Evolutionary conservation across 78 protist species (phyloP).

Genomic region (Emiliania huxleyi): DNA sequence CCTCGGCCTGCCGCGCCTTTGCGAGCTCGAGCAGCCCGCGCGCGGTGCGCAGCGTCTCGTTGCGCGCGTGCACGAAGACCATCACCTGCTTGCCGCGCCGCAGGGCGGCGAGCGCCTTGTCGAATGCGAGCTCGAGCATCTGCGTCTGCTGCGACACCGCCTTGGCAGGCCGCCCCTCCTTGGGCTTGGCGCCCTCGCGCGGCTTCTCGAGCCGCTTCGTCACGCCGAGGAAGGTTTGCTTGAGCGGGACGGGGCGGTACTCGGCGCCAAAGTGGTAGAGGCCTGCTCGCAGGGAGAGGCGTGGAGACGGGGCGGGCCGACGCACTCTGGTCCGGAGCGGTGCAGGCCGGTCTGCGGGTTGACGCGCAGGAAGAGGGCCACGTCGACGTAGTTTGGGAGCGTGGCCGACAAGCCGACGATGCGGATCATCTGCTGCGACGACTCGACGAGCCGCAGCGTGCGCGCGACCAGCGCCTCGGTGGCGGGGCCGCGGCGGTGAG

Average conservation of each 20-base stretch:
- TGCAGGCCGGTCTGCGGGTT: slow-evolving; percentile 58
- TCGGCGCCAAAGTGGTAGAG: slow-evolving; percentile 83
- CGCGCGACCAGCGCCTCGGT: slow-evolving; percentile 94
- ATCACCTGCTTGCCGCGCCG: slow-evolving; percentile 45
- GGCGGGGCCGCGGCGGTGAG: slow-evolving; percentile 63
- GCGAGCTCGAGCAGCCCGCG: slow-evolving; percentile 68
- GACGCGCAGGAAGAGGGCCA: slow-evolving; percentile 91
- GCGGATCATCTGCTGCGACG: slow-evolving; percentile 83
- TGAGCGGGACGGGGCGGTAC: slow-evolving; percentile 97
- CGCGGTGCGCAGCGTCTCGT: slow-evolving; percentile 87
- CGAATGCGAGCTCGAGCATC: neutral
- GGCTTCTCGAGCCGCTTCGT: neutral
- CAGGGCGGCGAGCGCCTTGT: neutral
- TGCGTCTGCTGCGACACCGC: neutral
- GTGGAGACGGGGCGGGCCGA: slow-evolving; percentile 91
- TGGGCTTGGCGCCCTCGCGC: neutral
- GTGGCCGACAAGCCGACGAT: slow-evolving; percentile 99
- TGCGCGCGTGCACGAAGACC: slow-evolving; percentile 97
- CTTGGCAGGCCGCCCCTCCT: neutral
- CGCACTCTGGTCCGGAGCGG: slow-evolving; percentile 81
- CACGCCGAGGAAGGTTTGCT: slow-evolving; percentile 88
- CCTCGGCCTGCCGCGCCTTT: neutral
- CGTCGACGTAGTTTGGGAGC: slow-evolving; percentile 93
- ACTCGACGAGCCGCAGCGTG: slow-evolving; percentile 89
- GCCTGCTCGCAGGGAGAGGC: slow-evolving; percentile 55